Conservation (phyloP, 306 rosid genomes). For the Vachellia collinsii region DNA sequence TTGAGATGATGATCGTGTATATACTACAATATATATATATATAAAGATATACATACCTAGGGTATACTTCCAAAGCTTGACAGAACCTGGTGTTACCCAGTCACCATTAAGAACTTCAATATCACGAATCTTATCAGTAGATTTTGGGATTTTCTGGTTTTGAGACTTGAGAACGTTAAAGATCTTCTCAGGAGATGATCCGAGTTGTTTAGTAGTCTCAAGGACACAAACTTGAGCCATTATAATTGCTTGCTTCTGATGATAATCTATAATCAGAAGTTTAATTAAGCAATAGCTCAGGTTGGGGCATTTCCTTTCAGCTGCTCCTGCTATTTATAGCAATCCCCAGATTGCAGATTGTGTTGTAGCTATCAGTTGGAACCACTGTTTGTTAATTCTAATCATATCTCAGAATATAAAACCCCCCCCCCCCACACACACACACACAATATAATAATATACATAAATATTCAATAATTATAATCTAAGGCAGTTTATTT, state of each 20-base stretch:
- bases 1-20: background rate
- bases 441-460: too few relatives aligned
- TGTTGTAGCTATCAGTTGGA: background rate
- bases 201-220: background rate
- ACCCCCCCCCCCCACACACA: too few relatives aligned
- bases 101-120: slow-evolving; percentile 1
- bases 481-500: too few relatives aligned
- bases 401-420: background rate
- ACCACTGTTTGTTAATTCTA: background rate
- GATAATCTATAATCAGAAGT: background rate
- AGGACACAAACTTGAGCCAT: background rate
- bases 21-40: background rate
- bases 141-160: background rate
- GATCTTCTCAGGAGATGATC: background rate
- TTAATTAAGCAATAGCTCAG: background rate
- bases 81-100: slow-evolving; percentile 9
- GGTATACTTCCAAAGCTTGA: slow-evolving; percentile 8
- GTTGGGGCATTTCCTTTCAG: background rate
- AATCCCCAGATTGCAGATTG: background rate
- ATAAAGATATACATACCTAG: background rate
- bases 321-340: background rate
- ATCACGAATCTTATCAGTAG: background rate
- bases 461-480: too few relatives aligned
- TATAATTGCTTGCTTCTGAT: background rate
- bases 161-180: background rate